A percentile compares a stretch with the other conserved stretches of the same genome.
These are phyloP conservation scores for Alternaria rosae DNA, from an alignment of 2,329 filamentous ascomycete genomes.

Conservation along the genomic window DNA sequence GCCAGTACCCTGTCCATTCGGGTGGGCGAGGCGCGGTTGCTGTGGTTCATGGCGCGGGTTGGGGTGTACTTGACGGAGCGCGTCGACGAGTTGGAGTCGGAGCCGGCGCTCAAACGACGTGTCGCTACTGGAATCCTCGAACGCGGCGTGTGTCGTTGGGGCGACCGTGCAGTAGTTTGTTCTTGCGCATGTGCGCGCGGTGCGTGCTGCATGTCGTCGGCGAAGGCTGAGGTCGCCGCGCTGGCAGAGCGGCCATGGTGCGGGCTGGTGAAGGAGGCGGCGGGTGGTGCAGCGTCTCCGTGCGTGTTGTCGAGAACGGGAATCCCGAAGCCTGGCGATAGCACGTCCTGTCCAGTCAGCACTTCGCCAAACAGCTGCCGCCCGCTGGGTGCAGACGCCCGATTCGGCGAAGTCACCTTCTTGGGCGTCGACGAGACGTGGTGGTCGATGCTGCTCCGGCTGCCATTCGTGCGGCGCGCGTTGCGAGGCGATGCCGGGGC, in stretches of 20 bases:
- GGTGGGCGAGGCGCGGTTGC: slow-evolving; percentile 40
- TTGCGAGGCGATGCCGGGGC: slow-evolving; percentile 39
- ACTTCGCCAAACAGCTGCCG: slow-evolving; percentile 50
- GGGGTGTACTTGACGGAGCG: slow-evolving; percentile 42
- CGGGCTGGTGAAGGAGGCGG: slow-evolving; percentile 23
- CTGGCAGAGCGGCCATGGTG: slow-evolving; percentile 31
- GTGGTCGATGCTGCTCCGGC: slow-evolving; percentile 35
- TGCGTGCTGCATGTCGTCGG: slow-evolving; percentile 21
- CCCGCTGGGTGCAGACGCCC: slow-evolving; percentile 29
- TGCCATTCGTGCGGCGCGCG: slow-evolving; percentile 36
- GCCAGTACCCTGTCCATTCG: slow-evolving; percentile 28
- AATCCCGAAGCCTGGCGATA: slow-evolving; percentile 46
- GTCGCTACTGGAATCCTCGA: slow-evolving; percentile 45
- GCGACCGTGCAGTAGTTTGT: slow-evolving; percentile 18
- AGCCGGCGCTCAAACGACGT: slow-evolving; percentile 43
- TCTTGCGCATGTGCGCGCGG: slow-evolving; percentile 20
- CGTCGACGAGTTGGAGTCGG: slow-evolving; percentile 47
- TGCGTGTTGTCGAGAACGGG: slow-evolving; percentile 30
- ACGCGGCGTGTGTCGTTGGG: slow-evolving; percentile 36
- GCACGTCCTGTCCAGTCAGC: slow-evolving; percentile 39
- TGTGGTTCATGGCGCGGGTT: slow-evolving; percentile 27
- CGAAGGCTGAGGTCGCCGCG: slow-evolving; percentile 23
- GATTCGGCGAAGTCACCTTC: slow-evolving; percentile 34
- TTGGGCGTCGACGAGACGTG: slow-evolving; percentile 34
- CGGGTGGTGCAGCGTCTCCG: slow-evolving; percentile 16